Percentiles rank a stretch among this genome's conserved stretches.
phyloP scores from a whole-genome alignment of 2,329 filamentous ascomycete genomes.

The Metarhizium robertsii region DNA sequence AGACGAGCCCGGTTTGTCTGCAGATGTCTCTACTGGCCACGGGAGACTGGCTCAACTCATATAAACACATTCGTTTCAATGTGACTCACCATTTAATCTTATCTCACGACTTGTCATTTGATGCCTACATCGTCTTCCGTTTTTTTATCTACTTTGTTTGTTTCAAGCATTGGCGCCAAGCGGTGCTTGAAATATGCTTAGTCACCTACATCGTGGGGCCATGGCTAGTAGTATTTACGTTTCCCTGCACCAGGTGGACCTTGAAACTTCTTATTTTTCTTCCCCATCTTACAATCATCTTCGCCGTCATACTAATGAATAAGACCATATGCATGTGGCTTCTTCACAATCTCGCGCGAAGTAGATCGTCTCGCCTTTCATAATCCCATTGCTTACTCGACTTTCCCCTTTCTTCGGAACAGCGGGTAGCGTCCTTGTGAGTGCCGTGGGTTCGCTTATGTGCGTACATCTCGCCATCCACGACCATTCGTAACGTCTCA shows the following conservation, averaged over 20 bases:
- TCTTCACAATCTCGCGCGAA: conserved; percentile 39
- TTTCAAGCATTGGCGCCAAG: background rate
- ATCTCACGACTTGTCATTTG: too few species aligned
- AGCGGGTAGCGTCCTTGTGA: conserved; percentile 17
- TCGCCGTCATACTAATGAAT: conserved; percentile 27
- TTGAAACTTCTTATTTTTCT: conserved; percentile 21
- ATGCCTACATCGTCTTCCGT: too few species aligned
- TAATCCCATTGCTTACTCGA: conserved; percentile 46
- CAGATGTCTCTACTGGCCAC: background rate
- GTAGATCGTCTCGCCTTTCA: conserved; percentile 49
- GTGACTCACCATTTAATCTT: too few species aligned
- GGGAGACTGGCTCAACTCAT: background rate
- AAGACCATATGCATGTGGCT: conserved; percentile 27
- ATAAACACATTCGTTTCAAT: background rate
- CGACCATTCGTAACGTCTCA: background rate
- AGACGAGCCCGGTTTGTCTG: background rate
- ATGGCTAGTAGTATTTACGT: background rate
- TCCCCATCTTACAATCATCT: conserved; percentile 39
- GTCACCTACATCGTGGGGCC: background rate
- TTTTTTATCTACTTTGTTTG: too few species aligned
- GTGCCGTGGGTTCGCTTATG: conserved; percentile 54
- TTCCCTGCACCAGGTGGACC: background rate
- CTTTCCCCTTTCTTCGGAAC: conserved; percentile 16
- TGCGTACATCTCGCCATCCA: conserved; percentile 36
- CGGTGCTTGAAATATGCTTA: background rate